These are phyloP conservation scores for Mycena latifolia DNA, from an alignment of 768 basidiomycete species.

Conservation along the genomic window DNA sequence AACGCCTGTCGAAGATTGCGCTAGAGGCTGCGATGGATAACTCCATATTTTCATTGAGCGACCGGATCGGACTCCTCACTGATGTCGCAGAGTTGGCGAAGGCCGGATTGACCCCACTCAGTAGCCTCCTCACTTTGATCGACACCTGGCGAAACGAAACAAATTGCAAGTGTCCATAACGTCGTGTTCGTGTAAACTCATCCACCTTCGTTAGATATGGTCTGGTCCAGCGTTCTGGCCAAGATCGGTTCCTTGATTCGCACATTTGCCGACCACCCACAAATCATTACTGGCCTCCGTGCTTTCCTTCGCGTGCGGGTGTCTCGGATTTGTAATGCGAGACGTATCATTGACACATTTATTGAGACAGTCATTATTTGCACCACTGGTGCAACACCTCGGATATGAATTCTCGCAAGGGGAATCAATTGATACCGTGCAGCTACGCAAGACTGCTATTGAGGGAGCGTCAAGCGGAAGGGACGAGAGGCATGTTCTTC, in stretches of 20 bases:
- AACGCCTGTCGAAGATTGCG: conserved; percentile 83
- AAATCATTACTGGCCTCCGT: conserved; percentile 64
- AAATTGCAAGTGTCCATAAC: conserved; percentile 84
- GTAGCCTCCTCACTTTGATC: conserved; percentile 81
- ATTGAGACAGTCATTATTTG: conserved; percentile 69
- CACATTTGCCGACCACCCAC: conserved; percentile 87
- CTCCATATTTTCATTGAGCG: conserved; percentile 81
- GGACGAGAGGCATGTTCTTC: conserved; percentile 31
- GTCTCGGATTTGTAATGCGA: not conserved
- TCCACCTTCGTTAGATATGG: conserved; percentile 71
- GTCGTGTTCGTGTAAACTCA: too few species aligned
- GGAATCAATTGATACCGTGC: conserved; percentile 76
- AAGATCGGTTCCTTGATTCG: conserved; percentile 67
- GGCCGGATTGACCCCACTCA: conserved; percentile 82
- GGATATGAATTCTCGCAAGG: conserved; percentile 79
- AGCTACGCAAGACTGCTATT: conserved; percentile 83
- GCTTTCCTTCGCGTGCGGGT: conserved; percentile 67
- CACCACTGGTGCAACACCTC: conserved; percentile 80
- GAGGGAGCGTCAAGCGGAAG: conserved; percentile 53
- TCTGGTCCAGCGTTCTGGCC: conserved; percentile 79
- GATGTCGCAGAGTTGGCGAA: conserved; percentile 86
- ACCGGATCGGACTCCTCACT: conserved; percentile 89
- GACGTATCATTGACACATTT: not conserved
- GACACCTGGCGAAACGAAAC: conserved; percentile 77
- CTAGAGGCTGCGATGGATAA: conserved; percentile 77